Conservation (phyloP, 129 eudicot genomes). For the Centella asiatica region DNA sequence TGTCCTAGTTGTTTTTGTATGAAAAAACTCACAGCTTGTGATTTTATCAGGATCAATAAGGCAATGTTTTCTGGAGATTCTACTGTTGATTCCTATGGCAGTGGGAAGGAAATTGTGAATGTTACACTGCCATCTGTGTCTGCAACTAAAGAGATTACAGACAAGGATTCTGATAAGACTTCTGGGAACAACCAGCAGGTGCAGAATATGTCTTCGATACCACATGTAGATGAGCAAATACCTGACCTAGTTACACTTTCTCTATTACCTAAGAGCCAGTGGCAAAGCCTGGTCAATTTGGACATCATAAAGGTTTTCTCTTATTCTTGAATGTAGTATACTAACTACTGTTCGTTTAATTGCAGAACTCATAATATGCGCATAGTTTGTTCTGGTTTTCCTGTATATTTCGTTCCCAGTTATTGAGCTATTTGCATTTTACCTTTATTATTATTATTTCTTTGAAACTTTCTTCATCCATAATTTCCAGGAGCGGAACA, state of each 20-base stretch:
- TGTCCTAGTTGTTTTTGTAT: background rate
- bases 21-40: background rate
- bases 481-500: slow-evolving; percentile 59
- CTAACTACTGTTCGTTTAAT: background rate
- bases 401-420: background rate
- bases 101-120: slow-evolving; percentile 73
- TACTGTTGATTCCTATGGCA: slow-evolving; percentile 45
- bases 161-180: slow-evolving; percentile 26
- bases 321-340: background rate
- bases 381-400: background rate
- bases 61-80: slow-evolving; percentile 80
- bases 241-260: slow-evolving; percentile 92
- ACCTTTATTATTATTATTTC: background rate
- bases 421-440: background rate
- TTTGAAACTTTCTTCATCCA: slow-evolving; percentile 6
- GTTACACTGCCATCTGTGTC: slow-evolving; percentile 76
- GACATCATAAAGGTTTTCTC: slow-evolving; percentile 69
- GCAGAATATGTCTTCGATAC: slow-evolving; percentile 16
- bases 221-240: slow-evolving; percentile 39
- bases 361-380: too few relatives aligned
- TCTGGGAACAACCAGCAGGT: slow-evolving; percentile 15
- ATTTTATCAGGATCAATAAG: slow-evolving; percentile 69
- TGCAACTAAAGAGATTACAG: slow-evolving; percentile 37
- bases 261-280: slow-evolving; percentile 87
- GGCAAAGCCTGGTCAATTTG: slow-evolving; percentile 92